These are phyloP conservation scores for Stagonosporopsis cucurbitacearum DNA, from an alignment of 2,329 filamentous ascomycete genomes.

Conservation along the genomic window DNA sequence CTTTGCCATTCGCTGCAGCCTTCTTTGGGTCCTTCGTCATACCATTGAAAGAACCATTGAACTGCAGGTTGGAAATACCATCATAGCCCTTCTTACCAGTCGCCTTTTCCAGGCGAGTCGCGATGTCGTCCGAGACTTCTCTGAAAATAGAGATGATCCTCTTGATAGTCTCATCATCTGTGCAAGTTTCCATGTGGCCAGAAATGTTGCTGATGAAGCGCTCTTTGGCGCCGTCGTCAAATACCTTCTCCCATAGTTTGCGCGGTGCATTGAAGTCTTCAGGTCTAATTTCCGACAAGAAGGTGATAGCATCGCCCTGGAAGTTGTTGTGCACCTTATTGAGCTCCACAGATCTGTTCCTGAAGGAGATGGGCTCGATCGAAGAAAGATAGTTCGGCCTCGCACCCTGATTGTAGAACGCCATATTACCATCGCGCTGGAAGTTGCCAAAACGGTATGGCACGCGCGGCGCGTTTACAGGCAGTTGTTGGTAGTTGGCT, in stretches of 20 bases:
- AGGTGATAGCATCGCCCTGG: conserved; percentile 56
- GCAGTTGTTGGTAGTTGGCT: conserved; percentile 65
- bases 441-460: conserved; percentile 67
- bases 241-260: conserved; percentile 66
- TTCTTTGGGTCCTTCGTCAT: conserved; percentile 59
- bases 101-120: conserved; percentile 65
- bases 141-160: conserved; percentile 70
- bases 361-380: conserved; percentile 60
- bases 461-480: conserved; percentile 60
- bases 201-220: conserved; percentile 67
- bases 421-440: conserved; percentile 76
- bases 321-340: conserved; percentile 60
- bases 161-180: conserved; percentile 66
- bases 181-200: conserved; percentile 66
- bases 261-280: conserved; percentile 65
- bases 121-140: conserved; percentile 66
- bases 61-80: conserved; percentile 61
- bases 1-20: conserved; percentile 60
- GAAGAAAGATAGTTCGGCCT: conserved; percentile 64
- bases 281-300: conserved; percentile 59
- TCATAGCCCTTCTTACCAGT: conserved; percentile 67
- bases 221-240: conserved; percentile 63
- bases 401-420: conserved; percentile 68
- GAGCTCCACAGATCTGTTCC: conserved; percentile 54
- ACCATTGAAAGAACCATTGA: conserved; percentile 68